Base-by-base conservation (phyloP, 345 rosid genomes). In the Populus deltoides region DNA sequence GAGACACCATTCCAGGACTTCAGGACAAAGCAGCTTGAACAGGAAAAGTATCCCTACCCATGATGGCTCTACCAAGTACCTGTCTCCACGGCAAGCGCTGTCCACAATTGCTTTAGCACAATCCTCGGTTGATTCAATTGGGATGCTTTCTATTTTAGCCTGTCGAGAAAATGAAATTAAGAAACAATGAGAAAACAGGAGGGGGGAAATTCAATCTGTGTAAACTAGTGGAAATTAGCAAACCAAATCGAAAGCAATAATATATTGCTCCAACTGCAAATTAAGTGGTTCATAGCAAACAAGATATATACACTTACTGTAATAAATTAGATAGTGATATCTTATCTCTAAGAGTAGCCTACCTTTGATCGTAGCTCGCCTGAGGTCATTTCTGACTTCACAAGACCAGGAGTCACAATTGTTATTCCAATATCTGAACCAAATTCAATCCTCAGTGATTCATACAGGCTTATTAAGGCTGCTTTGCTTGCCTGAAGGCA, bases 11-110 rank as follows among this genome's bases (percentile, higher is more conserved):
- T 88, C 90, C 0, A 86, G 8, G 7, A 86, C 1, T 72, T 93
- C 91, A 31, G 95, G 95, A 63, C 84, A 91, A 0, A 88, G 68
- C 81, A 86, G 82, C 82, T 86, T 91, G 83, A 85, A 83, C 36
- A 87, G 59, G 61, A 75, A 88, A 5, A 86, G 77, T 13, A 78
- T 45, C 78, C 77, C 76, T 43, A 88, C 51, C 94, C 97, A 88
- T 0, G 86, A 76, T 1, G 93, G 92, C 75, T 81, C 83, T 0
- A 82, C 81, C 80, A 92, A 24, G 75, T 85, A 83, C 72, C 79
- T 81, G 17, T 91, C 89, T 62, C 92, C 89, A 0, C 90, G 72
- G 76, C 91, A 79, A 4, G 83, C 92, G 17, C 92, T 62, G 59
- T 75, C 27, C 43, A 69, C 59, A 20, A 77, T 57, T 41, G 79